Percentiles rank a stretch among this genome's conserved stretches.
These are phyloP conservation scores for Phytophthora hibernalis DNA, from an alignment of 352 stramenopile species.

Conservation along the genomic window DNA sequence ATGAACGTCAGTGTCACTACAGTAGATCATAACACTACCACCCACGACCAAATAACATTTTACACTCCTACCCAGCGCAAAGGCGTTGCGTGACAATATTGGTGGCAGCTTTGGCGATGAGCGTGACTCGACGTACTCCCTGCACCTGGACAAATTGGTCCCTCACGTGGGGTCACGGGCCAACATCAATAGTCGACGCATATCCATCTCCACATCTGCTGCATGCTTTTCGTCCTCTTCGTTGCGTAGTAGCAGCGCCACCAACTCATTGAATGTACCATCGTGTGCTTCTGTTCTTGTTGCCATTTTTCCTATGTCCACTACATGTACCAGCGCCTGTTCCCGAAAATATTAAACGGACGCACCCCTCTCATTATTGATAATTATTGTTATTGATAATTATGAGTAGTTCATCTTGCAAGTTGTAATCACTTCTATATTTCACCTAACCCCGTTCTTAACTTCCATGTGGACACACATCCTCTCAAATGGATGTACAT, in stretches of 20 bases:
- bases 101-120: constrained; percentile 38
- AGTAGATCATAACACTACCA: neutral
- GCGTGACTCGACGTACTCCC: constrained; percentile 53
- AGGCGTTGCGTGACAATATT: constrained; percentile 36
- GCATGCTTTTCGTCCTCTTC: constrained; percentile 44
- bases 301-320: no score
- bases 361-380: no score
- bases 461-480: no score
- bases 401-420: no score
- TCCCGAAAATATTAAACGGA: no score
- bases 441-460: no score
- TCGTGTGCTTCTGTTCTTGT: constrained; percentile 11
- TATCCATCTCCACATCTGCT: constrained; percentile 56
- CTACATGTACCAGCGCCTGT: neutral
- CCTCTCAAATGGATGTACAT: no score
- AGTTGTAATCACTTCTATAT: no score
- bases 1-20: neutral
- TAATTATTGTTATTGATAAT: no score
- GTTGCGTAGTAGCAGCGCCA: constrained; percentile 60
- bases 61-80: constrained; percentile 33
- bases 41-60: neutral
- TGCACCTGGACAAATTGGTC: constrained; percentile 71
- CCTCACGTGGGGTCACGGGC: constrained; percentile 54
- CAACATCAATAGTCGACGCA: constrained; percentile 62
- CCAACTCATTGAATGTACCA: constrained; percentile 60